Evolutionary conservation across 2,329 filamentous ascomycete genomes (phyloP), one percentile per base, ranked within the genome.

Genomic region (Amauroascus niger): DNA sequence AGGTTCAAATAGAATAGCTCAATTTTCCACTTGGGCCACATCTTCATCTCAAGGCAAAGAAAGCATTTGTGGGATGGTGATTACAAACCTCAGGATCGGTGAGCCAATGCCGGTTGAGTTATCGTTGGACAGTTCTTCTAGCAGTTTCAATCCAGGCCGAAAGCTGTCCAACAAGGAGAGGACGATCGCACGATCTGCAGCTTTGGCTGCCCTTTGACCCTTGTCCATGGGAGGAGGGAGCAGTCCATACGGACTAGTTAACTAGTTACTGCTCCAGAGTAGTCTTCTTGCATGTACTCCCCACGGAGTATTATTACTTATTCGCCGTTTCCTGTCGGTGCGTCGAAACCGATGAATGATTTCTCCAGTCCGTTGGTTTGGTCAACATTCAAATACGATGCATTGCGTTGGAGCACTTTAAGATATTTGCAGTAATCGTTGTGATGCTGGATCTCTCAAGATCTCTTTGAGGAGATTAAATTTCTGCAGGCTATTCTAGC

Each of bases 151-250:
- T 37, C 9, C 8, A 30, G 46, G 2, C 33, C 9, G 28, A 37
- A 48, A 3, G 18, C 32, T 22, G 30, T 35, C 30, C 46, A 49
- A 49, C 45, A 3, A 13, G 26, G 46, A 39, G 46, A 7, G 13
- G 9, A 16, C 28, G 16, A 37, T 39, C 46, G 16, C 11, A 16
- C n/a, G 46, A 49, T 49, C 46, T 49, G n/a, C 46, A 24, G 20
- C 16, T 49, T 32, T 49, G 46, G 46, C 46, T 49, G 18, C 20
- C n/a, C 46, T 28, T 16, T 40, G 39, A 41, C 39, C 39, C 39
- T 41, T 24, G 7, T 5, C 8, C 14, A 41, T 9, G 39, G n/a
- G n/a, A n/a, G n/a, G n/a, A n/a, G n/a, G n/a, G 39, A 22, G 39
- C 39, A 44, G 24, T 43, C 11, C 18, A 43, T 43, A 5, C 20